phyloP scores from a whole-genome alignment of 495 filamentous ascomycete species.

The Tuber melanosporum region DNA sequence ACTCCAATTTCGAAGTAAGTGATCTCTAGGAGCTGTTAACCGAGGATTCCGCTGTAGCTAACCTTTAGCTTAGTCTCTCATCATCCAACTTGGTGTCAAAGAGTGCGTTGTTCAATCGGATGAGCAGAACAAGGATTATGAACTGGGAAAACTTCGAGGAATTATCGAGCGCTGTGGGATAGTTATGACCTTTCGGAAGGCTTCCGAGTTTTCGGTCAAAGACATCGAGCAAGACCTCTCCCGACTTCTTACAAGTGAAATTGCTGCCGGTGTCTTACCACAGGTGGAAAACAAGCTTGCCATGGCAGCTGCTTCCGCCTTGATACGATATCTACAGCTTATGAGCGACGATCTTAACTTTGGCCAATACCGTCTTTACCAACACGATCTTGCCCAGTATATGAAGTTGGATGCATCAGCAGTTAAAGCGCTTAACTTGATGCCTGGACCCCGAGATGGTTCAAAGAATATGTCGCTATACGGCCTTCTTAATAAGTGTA shows the following conservation, averaged over 20 bases:
- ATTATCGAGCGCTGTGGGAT: conserved; percentile 91
- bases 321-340: conserved; percentile 80
- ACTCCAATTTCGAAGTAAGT: conserved; percentile 79
- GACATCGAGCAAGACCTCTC: conserved; percentile 96
- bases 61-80: conserved; percentile 52
- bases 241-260: conserved; percentile 76
- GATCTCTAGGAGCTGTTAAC: neutral
- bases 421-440: conserved; percentile 87
- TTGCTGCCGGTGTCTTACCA: conserved; percentile 66
- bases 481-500: conserved; percentile 93
- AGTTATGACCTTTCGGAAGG: conserved; percentile 70
- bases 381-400: conserved; percentile 93
- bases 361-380: conserved; percentile 92
- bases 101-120: conserved; percentile 82
- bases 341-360: conserved; percentile 89
- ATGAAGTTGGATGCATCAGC: conserved; percentile 98
- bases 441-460: conserved; percentile 91
- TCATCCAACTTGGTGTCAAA: conserved; percentile 93
- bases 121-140: conserved; percentile 72
- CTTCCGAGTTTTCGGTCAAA: conserved; percentile 72
- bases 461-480: conserved; percentile 97
- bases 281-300: conserved; percentile 92
- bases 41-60: neutral
- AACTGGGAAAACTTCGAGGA: conserved; percentile 75
- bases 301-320: conserved; percentile 87